Evolutionary conservation across 2,329 filamentous ascomycete species (phyloP).

Genomic region (Claviceps sp.): DNA sequence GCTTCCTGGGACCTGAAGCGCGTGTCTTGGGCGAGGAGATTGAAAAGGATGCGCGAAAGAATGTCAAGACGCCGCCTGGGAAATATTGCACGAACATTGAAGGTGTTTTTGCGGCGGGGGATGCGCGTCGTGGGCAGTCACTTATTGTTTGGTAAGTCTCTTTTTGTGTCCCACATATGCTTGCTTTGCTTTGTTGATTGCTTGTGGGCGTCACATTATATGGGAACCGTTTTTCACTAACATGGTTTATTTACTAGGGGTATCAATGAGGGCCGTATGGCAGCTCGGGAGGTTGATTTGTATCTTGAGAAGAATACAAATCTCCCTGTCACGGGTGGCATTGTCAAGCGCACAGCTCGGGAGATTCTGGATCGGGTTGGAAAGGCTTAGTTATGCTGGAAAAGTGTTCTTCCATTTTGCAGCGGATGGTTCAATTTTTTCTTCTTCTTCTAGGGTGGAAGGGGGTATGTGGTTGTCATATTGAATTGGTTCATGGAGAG

Average conservation of each 20-base stretch:
- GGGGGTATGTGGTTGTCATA: no score
- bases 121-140: conserved; percentile 88
- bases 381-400: conserved; percentile 4
- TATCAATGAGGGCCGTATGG: conserved; percentile 93
- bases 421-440: no score
- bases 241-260: conserved; percentile 39
- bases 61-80: conserved; percentile 83
- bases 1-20: conserved; percentile 88
- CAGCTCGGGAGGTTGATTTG: conserved; percentile 80
- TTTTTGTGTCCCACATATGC: neutral
- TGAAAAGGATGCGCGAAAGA: conserved; percentile 86
- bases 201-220: neutral
- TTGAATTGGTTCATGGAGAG: no score
- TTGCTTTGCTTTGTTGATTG: no score
- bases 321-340: conserved; percentile 84
- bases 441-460: no score
- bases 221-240: neutral
- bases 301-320: conserved; percentile 70
- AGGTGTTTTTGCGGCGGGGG: conserved; percentile 86
- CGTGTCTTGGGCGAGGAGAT: conserved; percentile 76
- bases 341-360: conserved; percentile 70
- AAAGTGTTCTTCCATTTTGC: no score
- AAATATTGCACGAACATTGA: conserved; percentile 80
- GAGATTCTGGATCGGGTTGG: conserved; percentile 40
- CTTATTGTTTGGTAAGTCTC: conserved; percentile 82